These are phyloP conservation scores for Botrytis sinoallii DNA, from an alignment of 2,329 filamentous ascomycete genomes.

Conservation along the genomic window DNA sequence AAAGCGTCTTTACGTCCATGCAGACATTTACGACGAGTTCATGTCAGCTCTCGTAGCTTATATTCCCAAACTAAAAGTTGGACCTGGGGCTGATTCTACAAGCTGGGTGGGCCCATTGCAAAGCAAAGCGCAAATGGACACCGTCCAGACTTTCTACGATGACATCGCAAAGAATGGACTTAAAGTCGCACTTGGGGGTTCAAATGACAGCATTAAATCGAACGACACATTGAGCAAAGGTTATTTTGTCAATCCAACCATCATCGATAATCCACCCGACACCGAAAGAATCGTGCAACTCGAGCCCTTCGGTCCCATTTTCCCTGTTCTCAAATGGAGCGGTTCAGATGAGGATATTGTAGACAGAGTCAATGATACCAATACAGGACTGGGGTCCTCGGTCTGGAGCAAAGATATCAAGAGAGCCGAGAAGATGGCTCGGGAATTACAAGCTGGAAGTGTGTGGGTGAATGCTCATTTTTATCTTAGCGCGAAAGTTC, in stretches of 20 bases:
- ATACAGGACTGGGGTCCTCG: conserved; percentile 53
- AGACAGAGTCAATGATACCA: conserved; percentile 49
- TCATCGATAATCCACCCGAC: conserved; percentile 56
- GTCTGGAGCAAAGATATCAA: conserved; percentile 55
- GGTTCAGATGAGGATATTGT: conserved; percentile 49
- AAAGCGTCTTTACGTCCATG: conserved; percentile 60
- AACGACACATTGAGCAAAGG: conserved; percentile 36
- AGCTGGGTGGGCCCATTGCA: conserved; percentile 54
- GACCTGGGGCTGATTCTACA: conserved; percentile 37
- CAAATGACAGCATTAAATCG: not conserved
- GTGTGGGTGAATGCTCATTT: conserved; percentile 59
- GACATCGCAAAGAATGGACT: conserved; percentile 53
- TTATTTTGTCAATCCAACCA: conserved; percentile 57
- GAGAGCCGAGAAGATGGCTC: conserved; percentile 50
- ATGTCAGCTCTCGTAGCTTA: conserved; percentile 46
- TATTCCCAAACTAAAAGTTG: conserved; percentile 43
- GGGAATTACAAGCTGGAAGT: conserved; percentile 52
- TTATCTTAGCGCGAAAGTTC: conserved; percentile 45
- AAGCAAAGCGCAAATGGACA: conserved; percentile 58
- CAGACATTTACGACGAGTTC: conserved; percentile 50
- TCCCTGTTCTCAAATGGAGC: conserved; percentile 18
- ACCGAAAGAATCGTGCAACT: conserved; percentile 53
- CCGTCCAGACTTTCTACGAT: conserved; percentile 52
- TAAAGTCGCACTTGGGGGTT: conserved; percentile 46
- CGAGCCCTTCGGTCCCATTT: conserved; percentile 52